These are phyloP conservation scores for Ceratobasidium sp. DNA, from an alignment of 1,284 basidiomycete species.

Conservation along the genomic window DNA sequence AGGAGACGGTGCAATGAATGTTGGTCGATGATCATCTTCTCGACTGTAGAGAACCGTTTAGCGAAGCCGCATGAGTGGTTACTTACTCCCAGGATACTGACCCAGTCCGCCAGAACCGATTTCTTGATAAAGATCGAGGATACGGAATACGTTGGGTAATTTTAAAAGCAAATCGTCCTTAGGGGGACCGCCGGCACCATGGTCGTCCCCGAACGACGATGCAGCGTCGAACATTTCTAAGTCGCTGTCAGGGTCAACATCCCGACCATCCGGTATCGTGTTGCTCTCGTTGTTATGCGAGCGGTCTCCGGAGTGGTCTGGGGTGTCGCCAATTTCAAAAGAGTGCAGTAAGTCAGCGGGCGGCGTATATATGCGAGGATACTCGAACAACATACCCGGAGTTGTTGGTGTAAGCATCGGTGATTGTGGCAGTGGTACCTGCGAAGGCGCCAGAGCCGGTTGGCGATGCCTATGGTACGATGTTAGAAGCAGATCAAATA, in stretches of 20 bases:
- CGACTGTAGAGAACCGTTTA: neutral
- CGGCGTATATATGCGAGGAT: neutral
- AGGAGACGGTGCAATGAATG: slow-evolving; percentile 14
- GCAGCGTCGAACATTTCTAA: slow-evolving; percentile 5
- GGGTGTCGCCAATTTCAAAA: too few species aligned
- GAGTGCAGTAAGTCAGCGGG: neutral
- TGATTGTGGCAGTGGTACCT: neutral
- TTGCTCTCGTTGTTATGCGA: neutral
- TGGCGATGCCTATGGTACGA: neutral
- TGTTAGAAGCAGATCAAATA: neutral
- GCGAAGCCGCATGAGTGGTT: too few species aligned
- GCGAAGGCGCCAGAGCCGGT: neutral
- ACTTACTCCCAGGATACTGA: slow-evolving; percentile 3
- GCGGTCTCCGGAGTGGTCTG: neutral
- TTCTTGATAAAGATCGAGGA: slow-evolving; percentile 49
- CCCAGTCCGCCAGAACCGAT: slow-evolving; percentile 45
- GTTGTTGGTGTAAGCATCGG: neutral
- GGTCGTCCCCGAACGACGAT: neutral
- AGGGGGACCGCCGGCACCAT: slow-evolving; percentile 61
- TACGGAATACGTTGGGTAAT: slow-evolving; percentile 45
- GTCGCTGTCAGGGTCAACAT: neutral
- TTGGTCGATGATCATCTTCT: slow-evolving; percentile 47
- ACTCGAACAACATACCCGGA: neutral
- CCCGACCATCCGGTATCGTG: neutral
- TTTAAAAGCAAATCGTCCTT: slow-evolving; percentile 58